Evolutionary conservation across 2,329 filamentous ascomycete species (phyloP).

Genomic region (Geoglossum cookeanum): DNA sequence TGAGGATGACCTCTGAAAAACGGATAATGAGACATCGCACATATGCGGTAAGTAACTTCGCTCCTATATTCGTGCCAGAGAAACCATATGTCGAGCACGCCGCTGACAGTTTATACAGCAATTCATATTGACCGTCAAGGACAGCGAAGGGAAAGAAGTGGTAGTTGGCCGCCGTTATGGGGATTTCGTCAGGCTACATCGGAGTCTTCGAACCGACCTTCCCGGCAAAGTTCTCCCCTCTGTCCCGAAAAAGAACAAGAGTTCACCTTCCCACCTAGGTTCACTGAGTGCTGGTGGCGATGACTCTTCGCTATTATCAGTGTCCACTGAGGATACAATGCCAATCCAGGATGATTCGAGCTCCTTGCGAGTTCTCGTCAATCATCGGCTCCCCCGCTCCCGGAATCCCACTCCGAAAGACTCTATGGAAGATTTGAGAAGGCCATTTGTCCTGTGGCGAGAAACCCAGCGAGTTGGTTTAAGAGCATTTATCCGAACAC

Average conservation of each 20-base stretch:
- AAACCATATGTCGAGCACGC: not conserved
- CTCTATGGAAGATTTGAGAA: constrained; percentile 24
- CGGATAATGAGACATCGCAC: constrained; percentile 77
- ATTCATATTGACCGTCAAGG: constrained; percentile 75
- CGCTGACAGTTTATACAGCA: constrained; percentile 34
- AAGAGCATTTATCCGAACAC: constrained; percentile 69
- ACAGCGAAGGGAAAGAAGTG: constrained; percentile 51
- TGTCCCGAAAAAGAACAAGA: constrained; percentile 83
- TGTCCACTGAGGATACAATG: constrained; percentile 43
- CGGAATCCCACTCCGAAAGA: constrained; percentile 16
- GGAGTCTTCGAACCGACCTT: constrained; percentile 60
- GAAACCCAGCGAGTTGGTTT: constrained; percentile 85
- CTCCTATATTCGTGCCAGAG: not conserved
- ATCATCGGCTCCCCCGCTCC: constrained; percentile 12
- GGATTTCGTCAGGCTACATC: constrained; percentile 67
- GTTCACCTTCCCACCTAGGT: constrained; percentile 42
- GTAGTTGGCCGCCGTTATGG: constrained; percentile 76
- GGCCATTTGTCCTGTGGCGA: constrained; percentile 49
- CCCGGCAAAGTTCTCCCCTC: constrained; percentile 79
- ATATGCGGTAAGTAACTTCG: constrained; percentile 48
- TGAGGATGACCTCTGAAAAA: constrained; percentile 62
- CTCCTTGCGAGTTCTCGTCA: constrained; percentile 13
- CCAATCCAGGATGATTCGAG: constrained; percentile 15
- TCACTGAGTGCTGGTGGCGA: constrained; percentile 40
- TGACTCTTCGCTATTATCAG: constrained; percentile 65